Evolutionary conservation across 768 basidiomycete species (phyloP).

Genomic region (Tylopilus felleus): DNA sequence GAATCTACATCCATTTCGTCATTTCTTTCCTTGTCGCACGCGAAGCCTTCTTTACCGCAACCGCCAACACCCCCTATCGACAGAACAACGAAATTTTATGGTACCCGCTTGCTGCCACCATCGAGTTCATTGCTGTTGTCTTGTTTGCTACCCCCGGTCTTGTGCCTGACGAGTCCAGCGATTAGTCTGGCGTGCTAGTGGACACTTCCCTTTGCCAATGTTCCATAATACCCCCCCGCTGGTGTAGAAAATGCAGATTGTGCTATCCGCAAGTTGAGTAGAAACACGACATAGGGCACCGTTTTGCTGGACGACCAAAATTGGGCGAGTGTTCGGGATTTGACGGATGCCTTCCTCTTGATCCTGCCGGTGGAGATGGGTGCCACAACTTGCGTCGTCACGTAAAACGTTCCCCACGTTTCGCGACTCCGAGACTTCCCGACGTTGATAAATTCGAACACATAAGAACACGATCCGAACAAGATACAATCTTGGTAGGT

Average conservation of each 20-base stretch:
- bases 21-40: constrained; percentile 25
- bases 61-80: background rate
- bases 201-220: background rate
- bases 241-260: too few species aligned
- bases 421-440: background rate
- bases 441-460: background rate
- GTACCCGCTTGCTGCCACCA: constrained; percentile 32
- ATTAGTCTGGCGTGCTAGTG: background rate
- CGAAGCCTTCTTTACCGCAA: constrained; percentile 32
- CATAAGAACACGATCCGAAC: background rate
- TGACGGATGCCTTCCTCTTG: too few species aligned
- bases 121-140: constrained; percentile 31
- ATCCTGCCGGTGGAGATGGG: too few species aligned
- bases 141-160: constrained; percentile 31
- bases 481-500: constrained; percentile 4
- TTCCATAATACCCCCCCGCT: constrained; percentile 3
- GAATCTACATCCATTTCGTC: constrained; percentile 20
- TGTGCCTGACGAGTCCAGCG: constrained; percentile 18
- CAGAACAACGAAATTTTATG: constrained; percentile 31
- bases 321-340: too few species aligned
- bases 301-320: too few species aligned
- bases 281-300: too few species aligned
- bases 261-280: too few species aligned
- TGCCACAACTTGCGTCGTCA: background rate
- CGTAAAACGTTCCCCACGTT: background rate